Base-by-base conservation (phyloP, 2,329 filamentous ascomycete species). In the Talaromyces sp. region DNA sequence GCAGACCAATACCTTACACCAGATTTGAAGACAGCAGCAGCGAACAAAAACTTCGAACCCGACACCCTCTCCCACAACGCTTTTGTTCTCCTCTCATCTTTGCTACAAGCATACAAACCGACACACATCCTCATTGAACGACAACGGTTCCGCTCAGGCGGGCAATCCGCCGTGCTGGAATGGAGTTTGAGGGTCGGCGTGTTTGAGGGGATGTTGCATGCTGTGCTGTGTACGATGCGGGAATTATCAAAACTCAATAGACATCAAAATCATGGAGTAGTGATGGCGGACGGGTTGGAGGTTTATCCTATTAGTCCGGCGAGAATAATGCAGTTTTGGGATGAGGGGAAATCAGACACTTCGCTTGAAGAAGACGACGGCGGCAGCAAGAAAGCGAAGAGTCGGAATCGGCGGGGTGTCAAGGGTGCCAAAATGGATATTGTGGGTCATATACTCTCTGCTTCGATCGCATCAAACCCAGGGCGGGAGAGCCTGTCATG, bases 121-220 rank as follows among this genome's bases (percentile, higher is more conserved):
- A 88, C 87, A 2, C 84, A 90, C 61, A 81, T 96, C 34, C 80
- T 95, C 1, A 92, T 96, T 65, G 87, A 89, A 71, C 81, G 85
- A 1, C 87, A 89, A 69, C 82, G 87, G 11, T 88, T 82, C 64
- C 88, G 92, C 2, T 88, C 87, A 2, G 84, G 83, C n/a, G 86
- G 89, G 8, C 83, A 80, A 0, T 79, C 85, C 0, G 84, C 87
- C 0, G 87, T 96, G 1, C 86, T 88, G 67, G 91, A 96, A 77
- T 96, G 92, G 92, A 94, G 91, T 2, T 75, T 95, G 47, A 83
- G 91, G 1, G 91, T 96, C 8, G 94, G 94, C 69, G 89, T 90
- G 71, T 84, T 96, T 25, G 92, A 96, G 75, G 87, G 88, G 3
- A 95, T 95, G 88, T 78, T 96, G 0, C 90, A 93, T 80, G 89